A percentile compares a stretch with the other conserved stretches of the same genome.
Evolutionary conservation across 2,329 filamentous ascomycete species (phyloP).

Genomic region (Xylaria multiplex): DNA sequence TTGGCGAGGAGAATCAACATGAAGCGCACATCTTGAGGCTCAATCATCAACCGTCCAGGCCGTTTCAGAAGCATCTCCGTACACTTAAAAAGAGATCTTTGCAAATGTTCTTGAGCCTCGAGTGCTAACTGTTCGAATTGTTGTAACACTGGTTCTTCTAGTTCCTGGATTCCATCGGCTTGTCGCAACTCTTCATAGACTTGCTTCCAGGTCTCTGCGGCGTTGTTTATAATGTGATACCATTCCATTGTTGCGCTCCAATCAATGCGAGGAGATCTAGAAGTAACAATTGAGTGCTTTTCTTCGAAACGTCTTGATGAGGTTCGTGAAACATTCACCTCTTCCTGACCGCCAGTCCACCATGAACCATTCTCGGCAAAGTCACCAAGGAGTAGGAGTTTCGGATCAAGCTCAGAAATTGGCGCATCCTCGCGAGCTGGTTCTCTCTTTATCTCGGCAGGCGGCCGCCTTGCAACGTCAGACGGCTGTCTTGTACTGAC

Average conservation of each 20-base stretch:
- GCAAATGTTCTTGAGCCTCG: constrained; percentile 73
- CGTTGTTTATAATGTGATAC: constrained; percentile 76
- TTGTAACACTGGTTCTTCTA: constrained; percentile 52
- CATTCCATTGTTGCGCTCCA: constrained; percentile 78
- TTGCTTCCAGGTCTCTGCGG: constrained; percentile 73
- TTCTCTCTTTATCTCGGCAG: constrained; percentile 51
- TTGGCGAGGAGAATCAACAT: constrained; percentile 82
- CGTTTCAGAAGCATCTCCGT: constrained; percentile 83
- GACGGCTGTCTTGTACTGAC: constrained; percentile 45
- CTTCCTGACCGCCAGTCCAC: constrained; percentile 75
- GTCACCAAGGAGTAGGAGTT: constrained; percentile 77
- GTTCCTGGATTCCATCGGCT: constrained; percentile 46
- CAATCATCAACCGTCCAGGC: constrained; percentile 74
- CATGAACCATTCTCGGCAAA: constrained; percentile 83
- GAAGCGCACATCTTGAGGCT: constrained; percentile 78
- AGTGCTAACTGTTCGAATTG: constrained; percentile 60
- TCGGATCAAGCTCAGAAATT: constrained; percentile 75
- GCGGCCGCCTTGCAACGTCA: constrained; percentile 46
- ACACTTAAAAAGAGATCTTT: constrained; percentile 77
- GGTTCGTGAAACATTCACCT: constrained; percentile 49
- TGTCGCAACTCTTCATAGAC: constrained; percentile 65
- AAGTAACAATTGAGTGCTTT: constrained; percentile 58
- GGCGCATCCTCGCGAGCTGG: constrained; percentile 51
- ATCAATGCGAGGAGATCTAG: constrained; percentile 75
- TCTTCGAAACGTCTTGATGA: constrained; percentile 50